phyloP scores from a whole-genome alignment of 176 grass and related monocot genomes.

The Oryza meyeriana region DNA sequence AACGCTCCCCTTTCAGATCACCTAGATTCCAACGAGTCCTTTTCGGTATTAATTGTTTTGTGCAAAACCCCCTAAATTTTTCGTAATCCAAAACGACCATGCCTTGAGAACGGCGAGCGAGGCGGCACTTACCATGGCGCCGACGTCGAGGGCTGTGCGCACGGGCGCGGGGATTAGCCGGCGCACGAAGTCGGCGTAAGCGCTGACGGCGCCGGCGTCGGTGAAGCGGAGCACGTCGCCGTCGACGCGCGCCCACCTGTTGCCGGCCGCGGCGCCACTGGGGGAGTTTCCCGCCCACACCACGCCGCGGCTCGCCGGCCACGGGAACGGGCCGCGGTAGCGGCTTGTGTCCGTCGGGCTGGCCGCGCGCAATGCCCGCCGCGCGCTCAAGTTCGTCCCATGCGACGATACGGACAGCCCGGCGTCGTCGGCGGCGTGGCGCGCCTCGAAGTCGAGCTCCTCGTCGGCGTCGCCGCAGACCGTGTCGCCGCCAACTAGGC shows the following conservation, averaged over 20 bases:
- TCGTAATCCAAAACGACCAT: not conserved
- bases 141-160: slow-evolving; percentile 41
- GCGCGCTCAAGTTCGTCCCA: not conserved
- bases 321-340: slow-evolving; percentile 37
- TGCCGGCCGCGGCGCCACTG: slow-evolving; percentile 42
- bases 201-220: slow-evolving; percentile 43
- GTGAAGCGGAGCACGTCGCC: slow-evolving; percentile 39
- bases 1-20: not conserved
- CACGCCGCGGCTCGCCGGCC: slow-evolving; percentile 39
- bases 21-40: slow-evolving; percentile 7
- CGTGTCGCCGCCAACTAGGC: not conserved
- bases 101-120: not conserved
- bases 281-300: slow-evolving; percentile 53
- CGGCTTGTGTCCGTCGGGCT: not conserved
- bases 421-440: slow-evolving; percentile 51
- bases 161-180: slow-evolving; percentile 27
- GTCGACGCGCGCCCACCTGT: slow-evolving; percentile 24
- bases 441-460: slow-evolving; percentile 66
- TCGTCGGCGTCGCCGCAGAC: slow-evolving; percentile 27
- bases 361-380: slow-evolving; percentile 25
- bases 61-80: not conserved
- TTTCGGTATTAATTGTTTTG: not conserved
- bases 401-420: slow-evolving; percentile 40
- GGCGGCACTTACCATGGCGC: slow-evolving; percentile 40
- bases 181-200: slow-evolving; percentile 39